phyloP scores from a whole-genome alignment of 805 yeast species.

The Candida sanyiensis region DNA sequence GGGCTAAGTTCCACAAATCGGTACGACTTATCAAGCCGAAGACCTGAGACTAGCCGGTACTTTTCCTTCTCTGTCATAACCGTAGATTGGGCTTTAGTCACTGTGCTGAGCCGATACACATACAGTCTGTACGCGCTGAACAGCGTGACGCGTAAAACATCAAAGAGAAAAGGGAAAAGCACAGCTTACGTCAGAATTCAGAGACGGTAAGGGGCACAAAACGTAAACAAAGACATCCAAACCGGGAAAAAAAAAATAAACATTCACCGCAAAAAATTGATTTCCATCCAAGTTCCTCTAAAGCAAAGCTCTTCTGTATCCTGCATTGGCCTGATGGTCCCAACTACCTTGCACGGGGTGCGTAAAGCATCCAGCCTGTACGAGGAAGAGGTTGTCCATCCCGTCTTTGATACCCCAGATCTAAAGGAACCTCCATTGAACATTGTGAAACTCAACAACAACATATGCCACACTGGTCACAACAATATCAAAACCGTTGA shows the following conservation, averaged over 20 bases:
- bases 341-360: slow-evolving; percentile 4
- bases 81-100: too few species aligned
- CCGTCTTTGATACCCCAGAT: slow-evolving; percentile 1
- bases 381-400: slow-evolving; percentile 14
- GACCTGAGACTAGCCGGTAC: slow-evolving; percentile 5
- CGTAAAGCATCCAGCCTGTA: slow-evolving; percentile 23
- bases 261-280: too few species aligned
- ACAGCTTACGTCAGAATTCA: not conserved
- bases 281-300: not conserved
- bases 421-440: slow-evolving; percentile 21
- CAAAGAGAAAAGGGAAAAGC: too few species aligned
- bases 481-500: slow-evolving; percentile 17
- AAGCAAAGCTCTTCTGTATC: not conserved
- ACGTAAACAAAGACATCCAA: slow-evolving; percentile 6
- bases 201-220: slow-evolving; percentile 1
- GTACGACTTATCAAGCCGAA: slow-evolving; percentile 30
- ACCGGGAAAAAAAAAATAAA: not conserved
- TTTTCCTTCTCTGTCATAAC: slow-evolving; percentile 1
- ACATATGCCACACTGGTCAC: slow-evolving; percentile 13
- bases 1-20: slow-evolving; percentile 50
- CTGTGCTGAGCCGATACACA: too few species aligned
- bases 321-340: not conserved
- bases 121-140: too few species aligned
- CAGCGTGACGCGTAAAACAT: too few species aligned
- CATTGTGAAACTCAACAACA: slow-evolving; percentile 20